Base-by-base conservation (phyloP, 306 rosid species). In the Trifolium fragiferum region DNA sequence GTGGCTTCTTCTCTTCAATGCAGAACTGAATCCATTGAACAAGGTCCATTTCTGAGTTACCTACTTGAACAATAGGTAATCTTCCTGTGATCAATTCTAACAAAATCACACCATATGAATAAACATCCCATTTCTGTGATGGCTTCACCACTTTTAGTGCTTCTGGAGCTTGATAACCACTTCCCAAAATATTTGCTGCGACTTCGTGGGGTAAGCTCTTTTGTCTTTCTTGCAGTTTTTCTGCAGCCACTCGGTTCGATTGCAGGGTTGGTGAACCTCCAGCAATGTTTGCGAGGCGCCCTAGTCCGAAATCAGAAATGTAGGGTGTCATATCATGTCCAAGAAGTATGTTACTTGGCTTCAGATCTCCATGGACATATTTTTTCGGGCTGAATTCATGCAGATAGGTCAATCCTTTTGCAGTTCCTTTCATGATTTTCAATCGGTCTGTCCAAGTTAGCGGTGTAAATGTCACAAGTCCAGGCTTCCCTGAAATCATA, bases 121-220 rank as follows among this genome's bases (percentile, higher is more conserved):
- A 94, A 43, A 88, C 90, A 62, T 94, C 99, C 99, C 96, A 94
- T 80, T 94, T 94, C 87, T 94, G 99, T 0, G 99, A 94, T 68
- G 99, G 99, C 79, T 94, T 94, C 85, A 94, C 90, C 75, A 85
- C 81, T 81, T 90, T 92, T 66, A 89, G 50, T n/a, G 93, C 86
- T 83, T 94, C 99, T 2, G 96, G 99, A 15, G 97, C 99, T 82
- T 84, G 90, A 75, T 92, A 94, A 73, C 81, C 90, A 46, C 83
- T 87, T 51, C 86, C 92, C 73, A 87, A 33, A 14, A 77, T 71
- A 72, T 79, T 60, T 32, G 85, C 21, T 5, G 89, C 16, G 12
- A 83, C 47, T 78, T 88, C 97, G 5, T 87, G 67, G 76, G 91
- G 59, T 10, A 90, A 69, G 74, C 84, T 86, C 87, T 84, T 87